Evolutionary conservation across 306 rosid species (phyloP), one percentile per base, ranked within the genome.

Genomic region (Cicer bijugum): DNA sequence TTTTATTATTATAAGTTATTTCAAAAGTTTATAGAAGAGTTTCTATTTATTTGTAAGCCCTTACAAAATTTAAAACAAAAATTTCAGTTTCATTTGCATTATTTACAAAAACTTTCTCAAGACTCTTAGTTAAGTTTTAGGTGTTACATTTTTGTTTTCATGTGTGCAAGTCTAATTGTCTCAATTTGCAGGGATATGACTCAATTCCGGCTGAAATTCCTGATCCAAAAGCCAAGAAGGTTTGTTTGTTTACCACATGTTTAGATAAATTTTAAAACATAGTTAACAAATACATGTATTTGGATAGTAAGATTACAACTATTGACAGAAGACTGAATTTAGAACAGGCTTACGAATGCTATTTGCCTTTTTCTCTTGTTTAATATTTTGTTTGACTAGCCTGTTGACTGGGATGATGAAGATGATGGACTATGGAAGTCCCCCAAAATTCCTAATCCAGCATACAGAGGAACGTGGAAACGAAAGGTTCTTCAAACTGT

Each of bases 391-490:
- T 72, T 73, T 81, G 68, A 75, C 72, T 76, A 94, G 98, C 98
- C 98, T 42, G 86, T 43, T 67, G 75, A 85, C 57, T 94, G 98
- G 98, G 97, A 94, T 72, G 98, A 89, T 11, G 98, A 94, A 9
- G 97, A 89, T 47, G 88, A 88, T 66, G 97, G 96, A 48, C 55
- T 94, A 68, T 94, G 98, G 98, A 94, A 80, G 84, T 74, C 92
- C 40, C 87, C 96, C 28, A 94, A 88, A 84, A 75, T 94, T 76
- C 97, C 97, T 60, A 94, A 94, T 78, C 95, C 98, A 35, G 95
- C 96, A 69, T 91, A 91, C 81, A 94, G 78, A 85, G 98, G 98
- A 83, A 94, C 98, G 15, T 91, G 97, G 98, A 91, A 86, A 74
- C 91, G 85, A 58, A 94, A 89, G 97, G 99, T 92, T 74, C 80